Base-by-base conservation (phyloP, 257 asterid genomes). In the Scutellaria galericulata region DNA sequence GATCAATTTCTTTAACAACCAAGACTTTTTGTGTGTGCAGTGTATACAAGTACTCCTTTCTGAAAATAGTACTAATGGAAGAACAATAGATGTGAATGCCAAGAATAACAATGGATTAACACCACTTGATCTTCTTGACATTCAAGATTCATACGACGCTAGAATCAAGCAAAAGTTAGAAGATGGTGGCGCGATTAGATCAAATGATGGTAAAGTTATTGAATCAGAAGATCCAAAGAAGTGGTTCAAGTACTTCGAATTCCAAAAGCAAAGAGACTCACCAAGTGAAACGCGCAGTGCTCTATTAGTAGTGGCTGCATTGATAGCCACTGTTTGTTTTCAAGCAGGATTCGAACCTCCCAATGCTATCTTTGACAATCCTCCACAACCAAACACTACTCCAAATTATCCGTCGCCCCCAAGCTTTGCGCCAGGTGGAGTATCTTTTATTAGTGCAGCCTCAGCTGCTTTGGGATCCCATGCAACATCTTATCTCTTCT, bases 321-420 rank as follows among this genome's bases (percentile, higher is more conserved):
- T 80, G 0, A 71, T 80, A 20, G 81, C 78, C 8, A 75, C 78
- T 0, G 76, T 76, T 0, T 62, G 78, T 14, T 80, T 70, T 13
- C 76, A 75, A 71, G 81, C 84, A 0, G 84, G 75, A 1, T 4
- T 72, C 2, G 62, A 11, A 27, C 84, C 83, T 50, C 83, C 82
- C 14, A 37, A 37, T 5, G 74, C 68, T 7, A 47, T 66, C 35
- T 22, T 74, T 6, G 37, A 31, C 0, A n/a, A 27, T 31, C 37
- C 37, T 31, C 37, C 37, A 31, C 37, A 31, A 18, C 10, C 47
- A 46, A 46, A 48, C 27, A 37, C 37, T 11, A 6, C 62, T 15
- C 76, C 10, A 24, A 48, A 7, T 24, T 24, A 24, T 9, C 7
- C 7, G 14, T 6, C 14, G 6, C 37, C 14, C 15, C 20, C 27